Conservation (phyloP, 352 stramenopile genomes). For the Phytophthora pseudosyringae region DNA sequence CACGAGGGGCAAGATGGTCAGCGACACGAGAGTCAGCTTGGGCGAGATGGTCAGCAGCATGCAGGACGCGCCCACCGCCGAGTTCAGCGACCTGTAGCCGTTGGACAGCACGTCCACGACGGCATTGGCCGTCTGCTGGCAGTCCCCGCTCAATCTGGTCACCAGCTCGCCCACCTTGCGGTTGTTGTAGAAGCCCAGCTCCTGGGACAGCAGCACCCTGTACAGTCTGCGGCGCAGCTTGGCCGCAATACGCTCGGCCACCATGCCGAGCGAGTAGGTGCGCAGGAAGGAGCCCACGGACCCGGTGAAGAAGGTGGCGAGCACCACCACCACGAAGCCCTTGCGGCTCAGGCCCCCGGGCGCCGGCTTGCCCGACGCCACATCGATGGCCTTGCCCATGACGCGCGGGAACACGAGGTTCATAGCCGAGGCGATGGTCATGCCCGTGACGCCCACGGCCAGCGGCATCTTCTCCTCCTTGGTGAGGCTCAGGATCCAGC, state of each 20-base stretch:
- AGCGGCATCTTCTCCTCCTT: conserved; percentile 76
- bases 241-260: conserved; percentile 83
- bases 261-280: conserved; percentile 90
- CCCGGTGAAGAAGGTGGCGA: conserved; percentile 86
- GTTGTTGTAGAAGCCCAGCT: conserved; percentile 85
- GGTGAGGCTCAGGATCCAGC: conserved; percentile 73
- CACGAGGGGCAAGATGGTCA: conserved; percentile 83
- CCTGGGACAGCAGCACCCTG: conserved; percentile 75
- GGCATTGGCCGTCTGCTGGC: conserved; percentile 89
- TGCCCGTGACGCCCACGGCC: conserved; percentile 70
- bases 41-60: conserved; percentile 92
- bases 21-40: conserved; percentile 89
- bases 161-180: conserved; percentile 89
- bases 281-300: conserved; percentile 88
- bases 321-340: conserved; percentile 85
- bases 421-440: conserved; percentile 86
- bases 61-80: conserved; percentile 84
- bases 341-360: conserved; percentile 79
- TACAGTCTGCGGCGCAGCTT: conserved; percentile 84
- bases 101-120: conserved; percentile 89
- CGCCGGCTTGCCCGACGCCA: conserved; percentile 77
- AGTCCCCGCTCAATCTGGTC: conserved; percentile 85
- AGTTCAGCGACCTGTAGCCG: conserved; percentile 90
- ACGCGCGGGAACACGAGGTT: conserved; percentile 91
- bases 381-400: conserved; percentile 90